phyloP scores from a whole-genome alignment of 169 alveolate genomes.

The Eimeria necatrix region DNA sequence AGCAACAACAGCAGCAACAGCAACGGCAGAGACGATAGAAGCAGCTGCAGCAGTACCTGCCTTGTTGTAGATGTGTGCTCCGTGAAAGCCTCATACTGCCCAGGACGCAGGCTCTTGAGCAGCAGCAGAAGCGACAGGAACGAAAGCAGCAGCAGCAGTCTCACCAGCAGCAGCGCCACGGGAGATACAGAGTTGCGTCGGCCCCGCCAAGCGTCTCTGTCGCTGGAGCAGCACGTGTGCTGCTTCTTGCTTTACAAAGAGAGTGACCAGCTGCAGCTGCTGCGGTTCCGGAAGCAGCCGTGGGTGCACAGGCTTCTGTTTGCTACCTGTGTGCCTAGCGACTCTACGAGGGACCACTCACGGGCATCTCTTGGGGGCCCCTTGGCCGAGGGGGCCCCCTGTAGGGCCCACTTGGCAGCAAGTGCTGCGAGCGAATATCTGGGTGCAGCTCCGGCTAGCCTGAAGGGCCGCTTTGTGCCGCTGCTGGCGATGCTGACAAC shows the following conservation, averaged over 20 bases:
- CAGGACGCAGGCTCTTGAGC: conserved; percentile 18
- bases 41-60: conserved; percentile 40
- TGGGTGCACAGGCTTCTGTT: conserved; percentile 41
- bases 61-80: conserved; percentile 37
- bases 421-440: not conserved
- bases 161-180: not conserved
- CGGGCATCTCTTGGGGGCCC: not conserved
- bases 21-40: conserved; percentile 1
- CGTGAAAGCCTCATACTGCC: conserved; percentile 15
- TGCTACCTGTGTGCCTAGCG: conserved; percentile 49
- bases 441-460: not conserved
- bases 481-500: not conserved
- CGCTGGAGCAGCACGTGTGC: conserved; percentile 52
- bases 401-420: not conserved
- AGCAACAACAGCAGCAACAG: conserved; percentile 21
- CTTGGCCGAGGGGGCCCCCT: not conserved
- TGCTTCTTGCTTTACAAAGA: conserved; percentile 37
- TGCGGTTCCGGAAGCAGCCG: conserved; percentile 12
- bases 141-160: conserved; percentile 27
- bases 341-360: not conserved
- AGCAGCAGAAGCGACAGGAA: not conserved
- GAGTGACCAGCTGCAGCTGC: conserved; percentile 36
- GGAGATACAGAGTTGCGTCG: not conserved
- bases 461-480: not conserved
- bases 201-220: conserved; percentile 20